A percentile compares a stretch with the other conserved stretches of the same genome.
Evolutionary conservation across 2,329 filamentous ascomycete species (phyloP).

Genomic region (Cercospora citrullina): DNA sequence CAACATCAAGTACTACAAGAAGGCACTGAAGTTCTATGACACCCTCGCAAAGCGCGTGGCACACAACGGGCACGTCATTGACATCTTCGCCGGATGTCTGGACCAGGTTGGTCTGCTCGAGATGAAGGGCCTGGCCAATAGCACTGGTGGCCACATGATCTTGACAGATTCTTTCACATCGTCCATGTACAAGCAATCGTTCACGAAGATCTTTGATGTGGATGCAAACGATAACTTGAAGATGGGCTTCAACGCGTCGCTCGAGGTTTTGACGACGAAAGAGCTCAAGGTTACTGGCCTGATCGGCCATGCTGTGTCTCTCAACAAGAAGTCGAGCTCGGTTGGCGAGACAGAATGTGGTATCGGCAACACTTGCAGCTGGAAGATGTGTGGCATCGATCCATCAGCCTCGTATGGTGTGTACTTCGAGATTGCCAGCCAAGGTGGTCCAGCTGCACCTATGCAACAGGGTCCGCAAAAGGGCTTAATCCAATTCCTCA

Average conservation of each 20-base stretch:
- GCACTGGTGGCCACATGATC: conserved; percentile 96
- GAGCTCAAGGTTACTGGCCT: conserved; percentile 97
- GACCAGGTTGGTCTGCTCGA: conserved; percentile 96
- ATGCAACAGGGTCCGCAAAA: conserved; percentile 86
- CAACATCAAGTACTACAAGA: conserved; percentile 99
- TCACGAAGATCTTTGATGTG: conserved; percentile 95
- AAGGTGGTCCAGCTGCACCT: conserved; percentile 72
- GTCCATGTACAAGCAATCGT: conserved; percentile 98
- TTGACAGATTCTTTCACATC: conserved; percentile 97
- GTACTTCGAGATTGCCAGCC: conserved; percentile 96
- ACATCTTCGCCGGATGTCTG: conserved; percentile 95
- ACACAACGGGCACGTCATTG: conserved; percentile 95
- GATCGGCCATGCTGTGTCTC: conserved; percentile 91
- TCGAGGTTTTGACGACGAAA: conserved; percentile 96
- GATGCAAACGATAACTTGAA: conserved; percentile 90
- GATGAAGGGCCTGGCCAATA: conserved; percentile 97
- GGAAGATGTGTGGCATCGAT: conserved; percentile 99
- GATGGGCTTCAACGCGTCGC: conserved; percentile 96
- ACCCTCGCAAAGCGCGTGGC: conserved; percentile 88
- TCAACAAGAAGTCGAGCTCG: conserved; percentile 97
- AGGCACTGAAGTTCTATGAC: conserved; percentile 98
- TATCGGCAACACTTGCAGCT: conserved; percentile 96
- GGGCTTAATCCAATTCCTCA: conserved; percentile 96
- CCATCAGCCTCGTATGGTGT: conserved; percentile 90
- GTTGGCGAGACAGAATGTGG: conserved; percentile 98